Evolutionary conservation across 2,329 filamentous ascomycete genomes (phyloP), one percentile per base, ranked within the genome.

Genomic region (Akanthomyces muscarius): DNA sequence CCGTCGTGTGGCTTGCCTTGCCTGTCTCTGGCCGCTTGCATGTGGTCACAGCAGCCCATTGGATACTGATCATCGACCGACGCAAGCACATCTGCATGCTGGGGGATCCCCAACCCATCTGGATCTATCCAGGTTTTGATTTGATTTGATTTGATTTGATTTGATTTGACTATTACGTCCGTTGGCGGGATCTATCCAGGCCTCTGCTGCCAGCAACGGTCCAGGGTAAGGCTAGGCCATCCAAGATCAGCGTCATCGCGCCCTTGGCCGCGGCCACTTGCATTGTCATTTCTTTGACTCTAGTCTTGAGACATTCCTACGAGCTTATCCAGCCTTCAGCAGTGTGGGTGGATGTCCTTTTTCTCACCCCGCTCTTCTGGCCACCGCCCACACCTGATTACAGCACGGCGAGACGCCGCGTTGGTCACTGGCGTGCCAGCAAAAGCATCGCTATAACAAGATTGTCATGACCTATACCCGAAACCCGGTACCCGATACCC

Each of bases 51-150:
- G 44, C 44, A 33, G n/a, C 55, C 55, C 42, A 58, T 58, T 42
- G 28, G 30, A 48, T 58, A 38, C 42, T 58, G 36, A 48, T 33
- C 42, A 38, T 36, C 42, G 44, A 47, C 55, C 53, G 16, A 36
- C 54, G 54, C 54, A 23, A 48, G 41, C 25, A 48, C 55, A n/a
- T 18, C n/a, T 58, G 55, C 42, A 58, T 48, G n/a, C 55, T 58
- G n/a, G 21, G 42, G 30, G 55, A 48, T 48, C 55, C 44, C 55
- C 30, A 38, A 58, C 42, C 44, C 55, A 58, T 33, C 54, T 57
- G 54, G 42, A 48, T 58, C 44, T 47, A 36, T 47, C n/a, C n/a
- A n/a, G n/a, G n/a, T n/a, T n/a, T n/a, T n/a, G n/a, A n/a, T n/a
- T n/a, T n/a, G n/a, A n/a, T n/a, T n/a, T n/a, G n/a, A n/a, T n/a